Conservation (phyloP, 2,329 filamentous ascomycete genomes). For the Botryotinia calthae region DNA sequence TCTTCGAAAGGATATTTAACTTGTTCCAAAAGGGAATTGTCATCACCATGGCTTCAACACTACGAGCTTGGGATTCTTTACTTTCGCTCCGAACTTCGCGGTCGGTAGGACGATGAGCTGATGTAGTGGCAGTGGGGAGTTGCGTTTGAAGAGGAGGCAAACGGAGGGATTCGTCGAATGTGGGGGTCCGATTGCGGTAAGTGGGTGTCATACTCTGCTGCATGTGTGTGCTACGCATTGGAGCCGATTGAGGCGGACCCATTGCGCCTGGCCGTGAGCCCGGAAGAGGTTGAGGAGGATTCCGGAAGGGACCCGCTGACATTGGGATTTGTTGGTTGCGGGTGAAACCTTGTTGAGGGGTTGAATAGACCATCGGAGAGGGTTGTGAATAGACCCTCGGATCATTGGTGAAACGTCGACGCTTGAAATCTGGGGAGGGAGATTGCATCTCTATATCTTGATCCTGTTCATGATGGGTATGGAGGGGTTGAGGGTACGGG, state of each 20-base stretch:
- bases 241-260: constrained; percentile 35
- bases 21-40: constrained; percentile 72
- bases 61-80: constrained; percentile 43
- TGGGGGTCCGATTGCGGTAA: constrained; percentile 30
- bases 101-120: constrained; percentile 36
- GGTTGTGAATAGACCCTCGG: constrained; percentile 42
- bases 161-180: constrained; percentile 39
- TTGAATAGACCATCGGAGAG: constrained; percentile 40
- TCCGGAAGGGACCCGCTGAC: constrained; percentile 40
- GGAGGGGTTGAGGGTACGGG: constrained; percentile 32
- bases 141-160: constrained; percentile 40
- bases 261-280: constrained; percentile 33
- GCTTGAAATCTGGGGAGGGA: constrained; percentile 57
- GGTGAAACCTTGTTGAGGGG: constrained; percentile 28
- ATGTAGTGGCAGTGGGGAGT: constrained; percentile 38
- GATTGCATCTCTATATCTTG: constrained; percentile 45
- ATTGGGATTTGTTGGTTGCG: constrained; percentile 32
- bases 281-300: constrained; percentile 38
- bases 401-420: constrained; percentile 56
- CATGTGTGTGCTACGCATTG: constrained; percentile 24
- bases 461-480: constrained; percentile 37
- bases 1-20: constrained; percentile 70
- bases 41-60: constrained; percentile 70
- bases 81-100: constrained; percentile 34
- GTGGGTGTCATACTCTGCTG: constrained; percentile 28